Conservation (phyloP, 1,284 basidiomycete species). For the Tylopilus orsonianus region DNA sequence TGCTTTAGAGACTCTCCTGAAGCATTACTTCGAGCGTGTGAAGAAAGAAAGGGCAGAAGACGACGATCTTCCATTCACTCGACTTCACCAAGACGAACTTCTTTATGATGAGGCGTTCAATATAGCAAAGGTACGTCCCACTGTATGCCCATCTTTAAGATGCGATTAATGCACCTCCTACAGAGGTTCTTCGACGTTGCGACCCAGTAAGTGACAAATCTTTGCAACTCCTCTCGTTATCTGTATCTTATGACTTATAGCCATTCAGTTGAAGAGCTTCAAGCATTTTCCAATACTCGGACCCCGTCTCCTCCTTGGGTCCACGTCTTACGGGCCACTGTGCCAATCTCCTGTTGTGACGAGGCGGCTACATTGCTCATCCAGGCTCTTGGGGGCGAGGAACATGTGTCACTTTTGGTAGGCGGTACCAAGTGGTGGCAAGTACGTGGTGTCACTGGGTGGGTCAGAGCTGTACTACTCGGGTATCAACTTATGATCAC, state of each 20-base stretch:
- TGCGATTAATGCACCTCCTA: neutral
- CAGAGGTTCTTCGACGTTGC: slow-evolving; percentile 64
- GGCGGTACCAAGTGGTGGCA: slow-evolving; percentile 99
- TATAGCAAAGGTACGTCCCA: slow-evolving; percentile 65
- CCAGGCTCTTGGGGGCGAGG: slow-evolving; percentile 82
- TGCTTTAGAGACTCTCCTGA: slow-evolving; percentile 75
- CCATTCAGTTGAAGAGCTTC: slow-evolving; percentile 84
- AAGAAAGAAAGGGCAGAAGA: slow-evolving; percentile 42
- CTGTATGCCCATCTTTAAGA: neutral
- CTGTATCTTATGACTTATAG: slow-evolving; percentile 31
- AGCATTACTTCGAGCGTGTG: slow-evolving; percentile 75
- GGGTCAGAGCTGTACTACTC: slow-evolving; percentile 5
- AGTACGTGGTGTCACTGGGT: slow-evolving; percentile 78
- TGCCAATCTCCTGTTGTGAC: slow-evolving; percentile 77
- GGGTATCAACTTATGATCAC: slow-evolving; percentile 3
- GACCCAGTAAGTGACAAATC: slow-evolving; percentile 41
- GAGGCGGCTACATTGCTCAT: slow-evolving; percentile 79
- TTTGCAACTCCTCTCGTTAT: neutral
- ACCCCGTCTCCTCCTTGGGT: slow-evolving; percentile 91
- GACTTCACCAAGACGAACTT: slow-evolving; percentile 71
- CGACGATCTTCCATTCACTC: slow-evolving; percentile 32
- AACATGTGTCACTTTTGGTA: slow-evolving; percentile 69
- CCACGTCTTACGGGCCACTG: slow-evolving; percentile 70
- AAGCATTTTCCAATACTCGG: slow-evolving; percentile 82
- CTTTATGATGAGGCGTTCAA: slow-evolving; percentile 83